phyloP scores from a whole-genome alignment of 768 basidiomycete species.

The Podaxis sp. region DNA sequence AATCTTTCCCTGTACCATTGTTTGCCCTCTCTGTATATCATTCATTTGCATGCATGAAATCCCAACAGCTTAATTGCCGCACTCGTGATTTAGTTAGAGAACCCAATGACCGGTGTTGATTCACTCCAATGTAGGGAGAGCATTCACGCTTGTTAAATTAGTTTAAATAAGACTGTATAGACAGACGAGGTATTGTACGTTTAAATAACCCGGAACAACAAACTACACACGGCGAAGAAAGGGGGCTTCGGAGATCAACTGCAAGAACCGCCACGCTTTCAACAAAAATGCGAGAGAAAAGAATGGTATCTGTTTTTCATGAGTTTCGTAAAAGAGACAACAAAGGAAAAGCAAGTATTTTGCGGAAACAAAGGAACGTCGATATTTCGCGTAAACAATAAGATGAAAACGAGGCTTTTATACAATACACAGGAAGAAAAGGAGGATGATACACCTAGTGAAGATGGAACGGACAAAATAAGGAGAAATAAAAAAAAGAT shows the following conservation, averaged over 20 bases:
- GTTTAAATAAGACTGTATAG: constrained; percentile 1
- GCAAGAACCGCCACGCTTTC: neutral
- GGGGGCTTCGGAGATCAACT: constrained; percentile 6
- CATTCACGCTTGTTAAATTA: neutral
- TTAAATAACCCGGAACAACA: neutral
- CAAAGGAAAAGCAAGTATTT: neutral
- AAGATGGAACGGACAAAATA: constrained; percentile 2
- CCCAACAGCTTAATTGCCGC: too few relatives aligned
- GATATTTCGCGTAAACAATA: neutral
- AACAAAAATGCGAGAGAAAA: neutral
- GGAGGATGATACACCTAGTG: constrained; percentile 4
- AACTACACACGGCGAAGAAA: constrained; percentile 4
- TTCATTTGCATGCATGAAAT: too few relatives aligned
- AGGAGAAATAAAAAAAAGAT: constrained; percentile 9
- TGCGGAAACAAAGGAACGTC: neutral
- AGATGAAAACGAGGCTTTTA: neutral
- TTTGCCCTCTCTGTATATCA: too few relatives aligned
- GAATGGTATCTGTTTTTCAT: constrained; percentile 8
- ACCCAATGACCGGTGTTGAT: too few relatives aligned
- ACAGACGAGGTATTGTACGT: constrained; percentile 6
- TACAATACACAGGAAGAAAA: constrained; percentile 8
- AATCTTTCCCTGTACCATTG: too few relatives aligned
- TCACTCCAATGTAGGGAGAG: neutral
- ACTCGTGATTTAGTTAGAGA: too few relatives aligned
- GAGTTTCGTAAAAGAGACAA: constrained; percentile 3